Conservation (phyloP, 306 rosid species). For the Purshia tridentata region DNA sequence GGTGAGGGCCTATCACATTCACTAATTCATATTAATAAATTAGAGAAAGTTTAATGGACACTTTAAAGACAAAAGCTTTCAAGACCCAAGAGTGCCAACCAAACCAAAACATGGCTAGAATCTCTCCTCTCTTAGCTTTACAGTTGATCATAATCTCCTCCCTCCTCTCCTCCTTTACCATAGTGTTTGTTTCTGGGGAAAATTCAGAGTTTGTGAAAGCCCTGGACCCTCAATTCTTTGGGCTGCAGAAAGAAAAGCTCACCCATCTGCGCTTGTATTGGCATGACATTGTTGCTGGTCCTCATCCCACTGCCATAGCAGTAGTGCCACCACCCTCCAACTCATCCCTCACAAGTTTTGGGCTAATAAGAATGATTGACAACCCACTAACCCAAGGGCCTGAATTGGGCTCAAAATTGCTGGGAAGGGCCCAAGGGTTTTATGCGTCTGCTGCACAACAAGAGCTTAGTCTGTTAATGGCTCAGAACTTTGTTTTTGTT, state of each 20-base stretch:
- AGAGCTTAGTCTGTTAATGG: constrained; percentile 43
- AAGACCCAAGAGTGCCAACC: background rate
- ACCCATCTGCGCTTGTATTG: constrained; percentile 62
- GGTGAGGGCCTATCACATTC: too few relatives aligned
- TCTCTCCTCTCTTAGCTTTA: background rate
- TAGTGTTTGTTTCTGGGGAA: background rate
- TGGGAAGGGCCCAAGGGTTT: constrained; percentile 44
- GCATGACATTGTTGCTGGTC: constrained; percentile 52
- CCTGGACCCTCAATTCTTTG: constrained; percentile 31
- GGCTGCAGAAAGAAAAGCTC: constrained; percentile 45
- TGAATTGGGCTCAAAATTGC: constrained; percentile 25
- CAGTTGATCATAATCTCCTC: background rate
- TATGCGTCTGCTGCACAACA: constrained; percentile 25
- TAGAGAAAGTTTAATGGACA: too few relatives aligned
- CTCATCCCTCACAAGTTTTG: constrained; percentile 21
- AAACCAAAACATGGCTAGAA: constrained; percentile 9
- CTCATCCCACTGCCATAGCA: constrained; percentile 21
- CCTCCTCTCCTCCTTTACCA: constrained; percentile 4
- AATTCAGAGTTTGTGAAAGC: constrained; percentile 24
- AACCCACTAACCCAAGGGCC: constrained; percentile 34
- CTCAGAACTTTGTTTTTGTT: constrained; percentile 52
- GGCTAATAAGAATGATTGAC: constrained; percentile 28
- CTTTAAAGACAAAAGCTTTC: background rate
- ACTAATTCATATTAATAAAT: too few relatives aligned
- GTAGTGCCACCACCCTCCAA: constrained; percentile 21